These are phyloP conservation scores for Paraphoma sp. DNA, from an alignment of 2,329 filamentous ascomycete species.

Conservation along the genomic window DNA sequence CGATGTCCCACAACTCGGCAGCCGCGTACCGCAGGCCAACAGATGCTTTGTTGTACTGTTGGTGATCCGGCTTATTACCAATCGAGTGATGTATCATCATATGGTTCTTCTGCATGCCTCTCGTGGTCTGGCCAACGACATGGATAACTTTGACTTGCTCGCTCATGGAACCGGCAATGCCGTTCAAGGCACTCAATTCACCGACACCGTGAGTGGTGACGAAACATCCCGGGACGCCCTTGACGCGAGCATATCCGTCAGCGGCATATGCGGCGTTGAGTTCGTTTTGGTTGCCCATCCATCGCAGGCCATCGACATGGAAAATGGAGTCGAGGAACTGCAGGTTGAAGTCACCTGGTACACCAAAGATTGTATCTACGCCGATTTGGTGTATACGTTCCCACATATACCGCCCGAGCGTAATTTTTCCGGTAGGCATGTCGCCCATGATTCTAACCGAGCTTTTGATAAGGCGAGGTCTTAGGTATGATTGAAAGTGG, in stretches of 20 bases:
- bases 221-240: conserved; percentile 56
- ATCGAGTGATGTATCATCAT: conserved; percentile 58
- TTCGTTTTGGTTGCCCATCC: conserved; percentile 64
- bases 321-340: conserved; percentile 54
- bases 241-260: conserved; percentile 64
- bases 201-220: conserved; percentile 69
- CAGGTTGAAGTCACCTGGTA: conserved; percentile 56
- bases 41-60: conserved; percentile 50
- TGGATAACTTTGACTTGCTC: conserved; percentile 55
- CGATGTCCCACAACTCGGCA: conserved; percentile 50
- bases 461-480: background rate
- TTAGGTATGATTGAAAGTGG: no score
- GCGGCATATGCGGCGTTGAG: conserved; percentile 65
- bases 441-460: conserved; percentile 1
- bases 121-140: conserved; percentile 54
- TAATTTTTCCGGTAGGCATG: conserved; percentile 37
- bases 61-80: conserved; percentile 50
- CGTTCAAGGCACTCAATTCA: conserved; percentile 55
- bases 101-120: conserved; percentile 49
- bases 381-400: conserved; percentile 51
- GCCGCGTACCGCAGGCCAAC: conserved; percentile 46
- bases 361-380: conserved; percentile 50
- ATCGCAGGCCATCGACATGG: conserved; percentile 47
- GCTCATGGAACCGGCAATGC: conserved; percentile 52
- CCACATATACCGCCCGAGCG: conserved; percentile 53